Conservation (phyloP, 192 early-diverging fungal species). For the Cladochytrium replicatum region DNA sequence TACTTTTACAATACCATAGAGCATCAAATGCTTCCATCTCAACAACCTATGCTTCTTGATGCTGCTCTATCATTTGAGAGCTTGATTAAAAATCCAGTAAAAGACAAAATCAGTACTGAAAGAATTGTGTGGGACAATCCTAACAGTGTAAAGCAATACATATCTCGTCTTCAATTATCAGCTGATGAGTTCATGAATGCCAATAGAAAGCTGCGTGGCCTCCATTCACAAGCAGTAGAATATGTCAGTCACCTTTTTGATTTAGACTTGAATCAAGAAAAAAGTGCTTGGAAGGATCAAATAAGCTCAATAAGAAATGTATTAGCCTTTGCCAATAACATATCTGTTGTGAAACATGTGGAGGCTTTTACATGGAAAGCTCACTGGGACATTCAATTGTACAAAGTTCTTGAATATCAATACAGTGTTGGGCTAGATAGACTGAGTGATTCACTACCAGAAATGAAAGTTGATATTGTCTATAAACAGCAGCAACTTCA, state of each 20-base stretch:
- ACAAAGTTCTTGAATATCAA: constrained; percentile 46
- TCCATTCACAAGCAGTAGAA: constrained; percentile 32
- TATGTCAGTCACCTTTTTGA: constrained; percentile 26
- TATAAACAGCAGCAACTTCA: constrained; percentile 45
- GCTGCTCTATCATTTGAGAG: constrained; percentile 43
- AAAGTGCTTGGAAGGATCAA: constrained; percentile 42
- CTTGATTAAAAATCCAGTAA: constrained; percentile 35
- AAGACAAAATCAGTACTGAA: no score
- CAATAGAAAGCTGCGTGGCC: constrained; percentile 35
- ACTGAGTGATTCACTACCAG: constrained; percentile 35
- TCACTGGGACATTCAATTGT: constrained; percentile 49
- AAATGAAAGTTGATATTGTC: constrained; percentile 45
- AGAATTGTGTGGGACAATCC: constrained; percentile 33
- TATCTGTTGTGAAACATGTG: constrained; percentile 21
- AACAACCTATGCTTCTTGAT: constrained; percentile 43
- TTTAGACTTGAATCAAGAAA: constrained; percentile 32
- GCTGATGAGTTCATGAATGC: constrained; percentile 33
- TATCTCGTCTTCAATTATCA: constrained; percentile 28
- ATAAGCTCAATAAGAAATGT: constrained; percentile 28
- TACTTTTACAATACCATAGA: constrained; percentile 58
- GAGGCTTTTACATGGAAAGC: constrained; percentile 39
- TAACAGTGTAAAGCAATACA: constrained; percentile 34
- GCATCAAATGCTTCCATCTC: constrained; percentile 46
- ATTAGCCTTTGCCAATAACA: no score
- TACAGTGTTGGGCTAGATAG: constrained; percentile 40